phyloP scores from a whole-genome alignment of 2,329 filamentous ascomycete species.

The Cercospora nicotianae region DNA sequence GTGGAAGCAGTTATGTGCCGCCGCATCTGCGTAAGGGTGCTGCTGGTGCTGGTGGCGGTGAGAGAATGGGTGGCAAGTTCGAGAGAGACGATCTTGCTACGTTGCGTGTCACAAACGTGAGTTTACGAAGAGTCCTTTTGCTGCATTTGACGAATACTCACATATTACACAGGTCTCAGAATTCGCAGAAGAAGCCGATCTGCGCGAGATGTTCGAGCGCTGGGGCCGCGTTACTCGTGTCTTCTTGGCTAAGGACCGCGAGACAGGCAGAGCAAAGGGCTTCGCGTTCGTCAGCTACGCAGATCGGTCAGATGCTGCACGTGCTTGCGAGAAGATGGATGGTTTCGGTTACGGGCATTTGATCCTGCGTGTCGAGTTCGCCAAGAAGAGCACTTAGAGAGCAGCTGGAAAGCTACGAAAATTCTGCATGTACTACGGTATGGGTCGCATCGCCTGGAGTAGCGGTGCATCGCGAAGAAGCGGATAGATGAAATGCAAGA shows the following conservation, averaged over 20 bases:
- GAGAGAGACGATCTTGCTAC: slow-evolving; percentile 97
- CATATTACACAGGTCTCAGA: slow-evolving; percentile 71
- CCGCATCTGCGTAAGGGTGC: slow-evolving; percentile 79
- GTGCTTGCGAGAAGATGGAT: slow-evolving; percentile 97
- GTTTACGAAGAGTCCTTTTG: slow-evolving; percentile 37
- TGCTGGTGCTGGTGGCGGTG: slow-evolving; percentile 64
- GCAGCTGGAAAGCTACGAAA: background rate
- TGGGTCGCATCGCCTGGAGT: slow-evolving; percentile 1
- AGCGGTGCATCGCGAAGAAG: slow-evolving; percentile 7
- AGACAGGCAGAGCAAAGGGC: slow-evolving; percentile 93
- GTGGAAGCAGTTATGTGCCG: slow-evolving; percentile 80
- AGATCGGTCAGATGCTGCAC: slow-evolving; percentile 83
- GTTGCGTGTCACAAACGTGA: slow-evolving; percentile 93
- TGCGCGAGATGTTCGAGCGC: slow-evolving; percentile 96
- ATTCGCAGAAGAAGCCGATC: slow-evolving; percentile 91
- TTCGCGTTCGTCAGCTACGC: slow-evolving; percentile 99
- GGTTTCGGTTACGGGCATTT: slow-evolving; percentile 87
- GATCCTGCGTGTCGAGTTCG: slow-evolving; percentile 83
- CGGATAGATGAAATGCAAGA: slow-evolving; percentile 8
- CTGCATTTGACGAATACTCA: slow-evolving; percentile 31
- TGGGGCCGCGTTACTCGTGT: slow-evolving; percentile 96
- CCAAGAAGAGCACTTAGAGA: slow-evolving; percentile 58
- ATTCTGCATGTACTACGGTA: slow-evolving; percentile 3
- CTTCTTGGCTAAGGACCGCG: slow-evolving; percentile 95
- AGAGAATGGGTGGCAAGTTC: slow-evolving; percentile 90